Conservation (phyloP, 306 rosid genomes). For the Pueraria montana region DNA sequence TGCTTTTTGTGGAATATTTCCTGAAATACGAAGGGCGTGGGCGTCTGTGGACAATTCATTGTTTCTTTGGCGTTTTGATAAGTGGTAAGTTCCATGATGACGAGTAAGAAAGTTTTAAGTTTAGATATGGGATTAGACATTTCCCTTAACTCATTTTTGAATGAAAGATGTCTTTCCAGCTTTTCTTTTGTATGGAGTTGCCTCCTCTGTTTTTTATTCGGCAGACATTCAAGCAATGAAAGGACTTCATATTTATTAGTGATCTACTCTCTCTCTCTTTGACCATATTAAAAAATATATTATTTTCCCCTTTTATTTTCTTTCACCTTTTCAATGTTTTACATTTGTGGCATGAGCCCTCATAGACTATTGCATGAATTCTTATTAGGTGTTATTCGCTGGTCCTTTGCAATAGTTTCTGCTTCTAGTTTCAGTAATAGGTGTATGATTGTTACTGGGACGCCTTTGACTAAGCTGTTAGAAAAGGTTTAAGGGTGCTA, state of each 20-base stretch:
- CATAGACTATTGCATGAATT: not conserved
- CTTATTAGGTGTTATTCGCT: not conserved
- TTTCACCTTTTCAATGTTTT: not conserved
- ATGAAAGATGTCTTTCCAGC: slow-evolving; percentile 6
- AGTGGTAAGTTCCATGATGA: slow-evolving; percentile 72
- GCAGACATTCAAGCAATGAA: not conserved
- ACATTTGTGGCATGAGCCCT: slow-evolving; percentile 11
- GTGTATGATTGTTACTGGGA: not conserved
- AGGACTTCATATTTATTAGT: slow-evolving; percentile 18
- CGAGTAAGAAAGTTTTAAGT: not conserved
- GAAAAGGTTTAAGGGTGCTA: slow-evolving; percentile 7
- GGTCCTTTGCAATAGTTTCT: slow-evolving; percentile 9
- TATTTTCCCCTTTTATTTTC: not conserved
- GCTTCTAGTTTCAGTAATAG: slow-evolving; percentile 35
- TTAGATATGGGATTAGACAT: slow-evolving; percentile 22
- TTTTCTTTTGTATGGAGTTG: slow-evolving; percentile 9
- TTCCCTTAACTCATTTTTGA: not conserved
- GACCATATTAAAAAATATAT: not conserved
- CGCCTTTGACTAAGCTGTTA: slow-evolving; percentile 12
- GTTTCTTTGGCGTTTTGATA: slow-evolving; percentile 98
- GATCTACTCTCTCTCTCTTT: not conserved
- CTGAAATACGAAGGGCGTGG: slow-evolving; percentile 96
- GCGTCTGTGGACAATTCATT: slow-evolving; percentile 93
- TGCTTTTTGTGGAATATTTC: slow-evolving; percentile 95
- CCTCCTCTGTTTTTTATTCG: not conserved